Percentiles rank a stretch among this genome's conserved stretches.
phyloP scores from a whole-genome alignment of 495 filamentous ascomycete species.

The Viridothelium virens region DNA sequence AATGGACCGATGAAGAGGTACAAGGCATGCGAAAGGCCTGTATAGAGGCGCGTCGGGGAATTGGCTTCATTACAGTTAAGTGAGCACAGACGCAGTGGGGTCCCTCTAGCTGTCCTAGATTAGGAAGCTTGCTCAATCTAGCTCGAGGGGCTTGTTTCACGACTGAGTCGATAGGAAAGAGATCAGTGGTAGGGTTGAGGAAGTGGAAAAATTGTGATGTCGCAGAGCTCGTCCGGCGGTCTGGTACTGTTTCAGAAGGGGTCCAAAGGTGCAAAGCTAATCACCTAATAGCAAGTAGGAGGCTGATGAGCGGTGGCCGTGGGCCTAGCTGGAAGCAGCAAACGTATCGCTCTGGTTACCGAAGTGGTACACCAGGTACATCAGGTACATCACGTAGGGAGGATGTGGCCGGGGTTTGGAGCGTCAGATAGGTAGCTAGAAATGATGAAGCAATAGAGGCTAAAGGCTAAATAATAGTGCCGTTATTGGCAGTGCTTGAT shows the following conservation, averaged over 20 bases:
- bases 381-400: not conserved
- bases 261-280: no score
- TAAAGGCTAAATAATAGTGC: constrained; percentile 8
- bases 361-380: not conserved
- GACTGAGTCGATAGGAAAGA: not conserved
- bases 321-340: not conserved
- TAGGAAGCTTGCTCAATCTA: not conserved
- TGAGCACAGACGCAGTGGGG: constrained; percentile 26
- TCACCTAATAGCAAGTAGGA: no score
- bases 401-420: no score
- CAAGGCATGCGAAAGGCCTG: constrained; percentile 67
- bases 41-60: constrained; percentile 60
- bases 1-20: constrained; percentile 87
- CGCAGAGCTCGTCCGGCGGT: not conserved
- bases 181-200: not conserved
- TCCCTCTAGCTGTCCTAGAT: constrained; percentile 19
- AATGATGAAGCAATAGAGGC: not conserved
- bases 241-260: not conserved
- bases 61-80: constrained; percentile 78
- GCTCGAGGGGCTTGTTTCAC: not conserved
- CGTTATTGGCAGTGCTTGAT: not conserved
- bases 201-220: not conserved
- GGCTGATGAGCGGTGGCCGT: not conserved
- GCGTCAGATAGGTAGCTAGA: no score
- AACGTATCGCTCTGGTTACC: not conserved